Evolutionary conservation across 2,329 filamentous ascomycete species (phyloP), one percentile per base, ranked within the genome.

Genomic region (Neopestalotiopsis clavispora): DNA sequence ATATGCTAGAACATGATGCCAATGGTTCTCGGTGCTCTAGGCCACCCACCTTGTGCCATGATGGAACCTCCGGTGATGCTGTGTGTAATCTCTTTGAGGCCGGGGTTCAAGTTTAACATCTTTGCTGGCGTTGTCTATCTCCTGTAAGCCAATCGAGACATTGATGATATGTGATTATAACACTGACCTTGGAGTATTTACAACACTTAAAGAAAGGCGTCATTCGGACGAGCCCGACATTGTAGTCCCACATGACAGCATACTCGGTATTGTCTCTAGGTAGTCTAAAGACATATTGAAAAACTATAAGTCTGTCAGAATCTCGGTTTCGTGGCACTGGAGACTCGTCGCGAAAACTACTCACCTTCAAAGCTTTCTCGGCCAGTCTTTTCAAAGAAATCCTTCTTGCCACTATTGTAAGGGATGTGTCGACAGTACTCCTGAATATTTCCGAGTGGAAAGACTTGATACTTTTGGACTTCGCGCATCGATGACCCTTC

Each of bases 191-290:
- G 72, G 91, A 88, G 77, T 95, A 95, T 72, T 92, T 90, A 78
- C 91, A 91, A 73, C 93, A 94, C 80, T 97, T 97, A 87, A 98
- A 98, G 78, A 98, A 93, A 34, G 94, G 92, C 2, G 95, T 98
- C 80, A 97, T 97, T 71, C 95, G 91, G 71, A 98, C 95, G 38
- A 98, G 90, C 9, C 96, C 96, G 71, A 95, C 90, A 75, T 97
- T 95, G 83, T 98, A 98, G 80, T 99, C 96, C 96, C 96, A 99
- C 89, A 98, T 94, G 70, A 98, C 90, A 0, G 88, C 89, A 78
- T 92, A 95, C 66, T 88, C 85, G 71, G 85, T 86, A 1, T 91
- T 86, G 60, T 92, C 88, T 12, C 86, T 89, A 0, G 92, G 92
- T 3, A 92, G 78, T 73, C 85, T 88, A 84, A 97, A 98, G 45